phyloP scores from a whole-genome alignment of 75 land plant species.

The Isoetes taiwanensis region DNA sequence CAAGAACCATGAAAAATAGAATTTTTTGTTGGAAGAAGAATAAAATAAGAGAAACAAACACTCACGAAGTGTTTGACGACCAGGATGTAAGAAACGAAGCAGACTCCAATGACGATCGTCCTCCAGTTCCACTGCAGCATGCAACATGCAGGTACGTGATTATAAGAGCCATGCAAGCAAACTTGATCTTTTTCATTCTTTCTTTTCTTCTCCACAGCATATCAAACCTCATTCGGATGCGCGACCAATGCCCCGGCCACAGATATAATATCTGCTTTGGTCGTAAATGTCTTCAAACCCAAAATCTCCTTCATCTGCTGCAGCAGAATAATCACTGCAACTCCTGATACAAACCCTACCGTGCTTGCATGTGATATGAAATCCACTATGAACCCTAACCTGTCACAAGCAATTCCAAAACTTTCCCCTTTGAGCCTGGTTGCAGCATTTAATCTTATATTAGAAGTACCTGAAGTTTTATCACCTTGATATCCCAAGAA shows the following conservation, averaged over 20 bases:
- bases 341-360: conserved; percentile 1
- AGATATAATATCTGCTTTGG: conserved; percentile 2
- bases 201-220: too few species aligned
- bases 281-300: not conserved
- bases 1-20: too few species aligned
- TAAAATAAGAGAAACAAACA: not conserved
- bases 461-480: not conserved
- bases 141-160: too few species aligned
- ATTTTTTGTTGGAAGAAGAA: too few species aligned
- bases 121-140: conserved; percentile 4
- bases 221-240: not conserved
- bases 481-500: not conserved
- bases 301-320: conserved; percentile 1
- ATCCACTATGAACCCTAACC: not conserved
- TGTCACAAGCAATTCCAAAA: not conserved
- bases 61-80: not conserved
- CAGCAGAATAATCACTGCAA: not conserved
- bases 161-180: too few species aligned
- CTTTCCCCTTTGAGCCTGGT: not conserved
- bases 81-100: not conserved
- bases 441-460: not conserved
- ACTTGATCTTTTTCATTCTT: too few species aligned
- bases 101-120: conserved; percentile 2
- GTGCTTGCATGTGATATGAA: not conserved
- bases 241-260: not conserved